Evolutionary conservation across 768 basidiomycete species (phyloP), one percentile per base, ranked within the genome.

Genomic region (Auricularia sp.): DNA sequence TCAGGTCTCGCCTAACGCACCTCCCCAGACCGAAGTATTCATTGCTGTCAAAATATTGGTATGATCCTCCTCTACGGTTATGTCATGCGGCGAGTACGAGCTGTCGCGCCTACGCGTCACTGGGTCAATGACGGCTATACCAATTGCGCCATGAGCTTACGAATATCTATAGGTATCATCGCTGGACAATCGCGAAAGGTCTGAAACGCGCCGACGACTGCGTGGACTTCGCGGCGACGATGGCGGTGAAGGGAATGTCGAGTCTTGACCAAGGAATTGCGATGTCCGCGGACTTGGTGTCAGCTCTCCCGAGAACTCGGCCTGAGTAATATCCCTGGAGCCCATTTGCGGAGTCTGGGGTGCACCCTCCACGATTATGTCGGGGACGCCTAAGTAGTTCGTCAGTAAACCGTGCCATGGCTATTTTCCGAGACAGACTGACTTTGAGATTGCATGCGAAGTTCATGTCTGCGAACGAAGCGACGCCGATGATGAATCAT

Each of bases 401-500:
- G 29, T 29, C 29, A 29, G 29, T 42, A 42, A 14, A 42, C 12
- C 39, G 39, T 42, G 62, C 39, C 21, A 53, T 64, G 53, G 39
- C n/a, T 29, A 11, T 14, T 36, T 4, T 43, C n/a, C 35, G n/a
- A 64, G 36, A 60, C 43, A 43, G 56, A 66, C 6, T 36, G 10
- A 36, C 10, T 18, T 12, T 43, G 51, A 72, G 66, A 85, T 83
- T 62, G 80, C 75, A 64, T 77, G 67, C 1, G 77, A 81, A 54
- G 90, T 42, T 42, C 39, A 42, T 42, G 39, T 42, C 39, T 42
- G 7, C 39, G 39, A 42, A 42, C 71, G 76, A 87, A 93, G 64
- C 84, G 80, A 47, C 88, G 81, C 4, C 92, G 85, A 67, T 81
- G 82, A 6, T 86, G 83, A 56, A 93, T 88, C 63, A 87, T 88